Percentiles rank a stretch among this genome's conserved stretches.
Evolutionary conservation across 1,284 basidiomycete genomes (phyloP).

Genomic region (Pseudozyma sp.): DNA sequence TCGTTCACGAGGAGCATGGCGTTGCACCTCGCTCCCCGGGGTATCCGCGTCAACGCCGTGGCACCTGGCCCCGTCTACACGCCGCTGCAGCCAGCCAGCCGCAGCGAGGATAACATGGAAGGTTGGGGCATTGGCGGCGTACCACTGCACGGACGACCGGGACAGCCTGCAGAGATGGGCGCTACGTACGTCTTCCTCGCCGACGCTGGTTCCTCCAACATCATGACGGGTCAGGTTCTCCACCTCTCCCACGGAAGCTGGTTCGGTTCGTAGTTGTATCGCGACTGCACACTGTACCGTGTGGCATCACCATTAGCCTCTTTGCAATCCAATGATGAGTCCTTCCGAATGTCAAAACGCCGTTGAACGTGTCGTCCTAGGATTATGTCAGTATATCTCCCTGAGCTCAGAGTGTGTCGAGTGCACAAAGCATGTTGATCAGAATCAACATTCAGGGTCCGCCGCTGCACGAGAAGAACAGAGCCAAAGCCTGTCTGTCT

Average conservation of each 20-base stretch:
- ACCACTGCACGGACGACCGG: conserved; percentile 50
- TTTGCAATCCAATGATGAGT: too few species aligned
- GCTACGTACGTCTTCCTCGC: conserved; percentile 57
- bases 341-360: too few species aligned
- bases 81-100: conserved; percentile 66
- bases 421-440: too few species aligned
- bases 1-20: conserved; percentile 74
- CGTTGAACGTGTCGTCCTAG: too few species aligned
- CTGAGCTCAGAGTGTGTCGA: too few species aligned
- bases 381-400: too few species aligned
- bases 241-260: conserved; percentile 51
- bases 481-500: too few species aligned
- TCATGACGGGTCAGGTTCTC: conserved; percentile 58
- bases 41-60: conserved; percentile 74
- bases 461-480: background rate
- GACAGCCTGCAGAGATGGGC: conserved; percentile 58
- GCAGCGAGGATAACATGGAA: conserved; percentile 55
- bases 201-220: conserved; percentile 50
- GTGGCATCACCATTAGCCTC: too few species aligned
- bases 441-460: conserved; percentile 1
- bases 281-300: background rate
- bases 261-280: conserved; percentile 33
- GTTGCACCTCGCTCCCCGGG: conserved; percentile 74
- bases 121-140: conserved; percentile 54
- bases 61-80: conserved; percentile 74